Evolutionary conservation across 371 early-diverging fungal genomes (phyloP).

Genomic region (Mucor velutinosus): DNA sequence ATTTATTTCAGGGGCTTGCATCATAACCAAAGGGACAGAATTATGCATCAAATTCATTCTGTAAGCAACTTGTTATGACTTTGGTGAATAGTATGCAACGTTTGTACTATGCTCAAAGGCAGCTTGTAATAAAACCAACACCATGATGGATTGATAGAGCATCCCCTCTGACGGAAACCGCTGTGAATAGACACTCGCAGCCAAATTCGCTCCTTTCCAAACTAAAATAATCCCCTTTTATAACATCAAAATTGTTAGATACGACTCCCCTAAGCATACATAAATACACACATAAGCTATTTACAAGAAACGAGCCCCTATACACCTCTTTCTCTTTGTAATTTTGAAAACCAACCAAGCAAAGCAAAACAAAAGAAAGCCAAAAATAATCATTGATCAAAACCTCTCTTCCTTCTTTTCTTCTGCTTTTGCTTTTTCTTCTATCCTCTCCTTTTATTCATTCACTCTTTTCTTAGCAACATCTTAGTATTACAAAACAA

Average conservation of each 20-base stretch:
- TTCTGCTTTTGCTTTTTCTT: not conserved
- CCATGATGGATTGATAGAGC: not conserved
- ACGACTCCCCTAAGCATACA: not conserved
- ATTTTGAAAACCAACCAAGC: conserved; percentile 5
- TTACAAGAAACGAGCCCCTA: not conserved
- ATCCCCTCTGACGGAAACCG: not conserved
- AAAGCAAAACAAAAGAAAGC: not conserved
- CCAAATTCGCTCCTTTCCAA: not conserved
- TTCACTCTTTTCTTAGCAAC: not conserved
- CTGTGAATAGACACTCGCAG: not conserved
- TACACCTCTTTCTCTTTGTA: not conserved
- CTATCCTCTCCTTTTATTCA: not conserved
- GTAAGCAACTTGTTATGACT: not conserved
- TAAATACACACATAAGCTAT: not conserved
- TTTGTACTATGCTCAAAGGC: not conserved
- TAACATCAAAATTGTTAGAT: conserved; percentile 2
- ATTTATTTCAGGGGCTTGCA: not conserved
- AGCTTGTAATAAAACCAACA: not conserved
- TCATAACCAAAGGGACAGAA: not conserved
- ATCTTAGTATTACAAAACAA: not conserved
- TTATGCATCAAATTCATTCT: not conserved
- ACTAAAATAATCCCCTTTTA: not conserved
- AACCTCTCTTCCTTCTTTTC: not conserved
- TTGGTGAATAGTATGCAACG: not conserved
- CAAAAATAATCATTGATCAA: not conserved